phyloP scores from a whole-genome alignment of 2,329 filamentous ascomycete genomes.

The Neopestalotiopsis rosae region DNA sequence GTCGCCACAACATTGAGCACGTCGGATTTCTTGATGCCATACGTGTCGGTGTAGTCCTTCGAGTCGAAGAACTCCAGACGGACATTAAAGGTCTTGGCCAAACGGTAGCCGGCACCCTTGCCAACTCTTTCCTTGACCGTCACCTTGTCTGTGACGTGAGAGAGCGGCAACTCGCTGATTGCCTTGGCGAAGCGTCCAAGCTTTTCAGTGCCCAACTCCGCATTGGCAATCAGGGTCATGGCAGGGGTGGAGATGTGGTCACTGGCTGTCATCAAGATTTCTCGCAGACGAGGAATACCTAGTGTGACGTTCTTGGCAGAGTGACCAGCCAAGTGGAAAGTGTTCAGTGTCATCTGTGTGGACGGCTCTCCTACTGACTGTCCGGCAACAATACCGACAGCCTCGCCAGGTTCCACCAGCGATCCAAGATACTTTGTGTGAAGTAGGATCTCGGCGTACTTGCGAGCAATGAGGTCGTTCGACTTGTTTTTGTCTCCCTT shows the following conservation, averaged over 20 bases:
- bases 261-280: slow-evolving; percentile 98
- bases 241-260: slow-evolving; percentile 86
- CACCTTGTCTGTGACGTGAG: slow-evolving; percentile 82
- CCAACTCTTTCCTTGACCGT: slow-evolving; percentile 82
- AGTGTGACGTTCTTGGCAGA: slow-evolving; percentile 98
- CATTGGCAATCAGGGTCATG: slow-evolving; percentile 83
- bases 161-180: slow-evolving; percentile 84
- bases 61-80: slow-evolving; percentile 83
- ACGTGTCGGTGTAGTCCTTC: slow-evolving; percentile 82
- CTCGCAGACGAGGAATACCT: slow-evolving; percentile 94
- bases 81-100: slow-evolving; percentile 86
- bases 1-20: slow-evolving; percentile 81
- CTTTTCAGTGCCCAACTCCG: slow-evolving; percentile 71
- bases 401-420: slow-evolving; percentile 92
- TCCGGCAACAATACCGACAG: slow-evolving; percentile 93
- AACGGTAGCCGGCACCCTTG: slow-evolving; percentile 67
- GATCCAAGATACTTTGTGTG: slow-evolving; percentile 93
- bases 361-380: slow-evolving; percentile 97
- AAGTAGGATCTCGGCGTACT: slow-evolving; percentile 82
- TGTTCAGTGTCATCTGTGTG: slow-evolving; percentile 99
- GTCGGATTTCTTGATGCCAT: slow-evolving; percentile 80
- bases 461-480: slow-evolving; percentile 48
- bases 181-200: slow-evolving; percentile 86
- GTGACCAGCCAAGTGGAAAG: slow-evolving; percentile 98
- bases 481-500: slow-evolving; percentile 46